These are phyloP conservation scores for Salinomyces thailandicus DNA, from an alignment of 2,329 filamentous ascomycete genomes.

Conservation along the genomic window DNA sequence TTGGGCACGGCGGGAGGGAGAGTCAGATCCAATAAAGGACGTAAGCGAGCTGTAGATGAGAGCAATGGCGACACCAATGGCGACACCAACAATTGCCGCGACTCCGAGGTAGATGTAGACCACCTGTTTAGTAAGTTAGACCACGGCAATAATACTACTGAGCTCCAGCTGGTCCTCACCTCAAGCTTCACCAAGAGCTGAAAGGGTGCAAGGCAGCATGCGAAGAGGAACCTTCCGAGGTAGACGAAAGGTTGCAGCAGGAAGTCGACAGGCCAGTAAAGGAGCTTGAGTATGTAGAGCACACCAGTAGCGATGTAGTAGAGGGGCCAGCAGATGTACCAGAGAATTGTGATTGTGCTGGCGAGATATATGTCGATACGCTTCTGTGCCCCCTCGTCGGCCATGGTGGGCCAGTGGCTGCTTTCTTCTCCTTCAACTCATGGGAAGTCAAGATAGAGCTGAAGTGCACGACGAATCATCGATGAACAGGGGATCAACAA, in stretches of 20 bases:
- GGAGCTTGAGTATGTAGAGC: slow-evolving; percentile 34
- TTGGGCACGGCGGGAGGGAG: slow-evolving; percentile 12
- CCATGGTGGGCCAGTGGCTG: slow-evolving; percentile 2
- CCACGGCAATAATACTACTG: too few relatives aligned
- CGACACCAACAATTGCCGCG: slow-evolving; percentile 56
- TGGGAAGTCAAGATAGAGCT: too few relatives aligned
- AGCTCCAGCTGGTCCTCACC: too few relatives aligned
- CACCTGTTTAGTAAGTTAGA: too few relatives aligned
- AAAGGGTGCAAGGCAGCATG: slow-evolving; percentile 39
- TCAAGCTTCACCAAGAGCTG: slow-evolving; percentile 44
- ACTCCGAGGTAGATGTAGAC: slow-evolving; percentile 51
- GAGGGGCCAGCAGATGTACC: slow-evolving; percentile 6
- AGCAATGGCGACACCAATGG: slow-evolving; percentile 51
- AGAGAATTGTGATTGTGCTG: slow-evolving; percentile 1
- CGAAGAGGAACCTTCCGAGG: slow-evolving; percentile 33
- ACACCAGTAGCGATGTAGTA: background rate
- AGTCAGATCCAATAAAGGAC: slow-evolving; percentile 2
- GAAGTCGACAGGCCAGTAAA: slow-evolving; percentile 39
- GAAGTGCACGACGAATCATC: too few relatives aligned
- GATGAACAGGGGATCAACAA: too few relatives aligned
- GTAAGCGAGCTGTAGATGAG: slow-evolving; percentile 40
- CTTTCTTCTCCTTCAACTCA: too few relatives aligned
- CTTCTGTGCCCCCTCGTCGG: background rate
- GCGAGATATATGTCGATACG: background rate
- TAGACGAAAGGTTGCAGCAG: slow-evolving; percentile 42